Evolutionary conservation across 306 rosid genomes (phyloP).

Genomic region (Abrus pulchellus): DNA sequence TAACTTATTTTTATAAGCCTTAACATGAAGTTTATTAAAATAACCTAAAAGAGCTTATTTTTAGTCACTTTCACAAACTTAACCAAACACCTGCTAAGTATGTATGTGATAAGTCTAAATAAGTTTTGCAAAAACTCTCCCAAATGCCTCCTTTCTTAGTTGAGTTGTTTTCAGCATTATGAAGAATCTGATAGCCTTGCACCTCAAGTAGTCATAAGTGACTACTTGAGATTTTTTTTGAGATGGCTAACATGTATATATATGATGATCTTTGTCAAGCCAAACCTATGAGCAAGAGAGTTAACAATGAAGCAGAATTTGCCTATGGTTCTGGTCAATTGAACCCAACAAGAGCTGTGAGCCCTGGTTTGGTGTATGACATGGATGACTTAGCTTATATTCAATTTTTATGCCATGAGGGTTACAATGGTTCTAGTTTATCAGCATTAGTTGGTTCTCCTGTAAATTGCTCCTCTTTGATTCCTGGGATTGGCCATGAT

Average conservation of each 20-base stretch:
- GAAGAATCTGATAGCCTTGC: not conserved
- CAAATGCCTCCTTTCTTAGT: not conserved
- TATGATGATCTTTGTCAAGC: constrained; percentile 57
- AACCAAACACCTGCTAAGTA: too few relatives aligned
- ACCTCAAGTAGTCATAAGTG: not conserved
- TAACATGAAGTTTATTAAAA: too few relatives aligned
- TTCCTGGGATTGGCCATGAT: constrained; percentile 83
- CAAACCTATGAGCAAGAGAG: constrained; percentile 74
- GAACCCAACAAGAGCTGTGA: constrained; percentile 73
- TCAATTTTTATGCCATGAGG: constrained; percentile 83
- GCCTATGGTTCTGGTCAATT: constrained; percentile 86
- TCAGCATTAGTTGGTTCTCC: constrained; percentile 63
- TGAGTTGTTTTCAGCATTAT: not conserved
- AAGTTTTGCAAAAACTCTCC: too few relatives aligned
- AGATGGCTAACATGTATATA: constrained; percentile 37
- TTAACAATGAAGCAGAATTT: constrained; percentile 74
- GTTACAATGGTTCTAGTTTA: constrained; percentile 61
- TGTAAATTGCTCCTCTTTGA: constrained; percentile 71
- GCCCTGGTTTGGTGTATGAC: constrained; percentile 86
- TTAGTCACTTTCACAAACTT: too few relatives aligned
- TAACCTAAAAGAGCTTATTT: too few relatives aligned
- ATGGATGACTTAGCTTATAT: constrained; percentile 68
- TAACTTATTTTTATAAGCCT: too few relatives aligned
- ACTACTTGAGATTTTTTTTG: constrained; percentile 1
- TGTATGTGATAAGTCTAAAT: too few relatives aligned